Percentiles rank a stretch among this genome's conserved stretches.
Evolutionary conservation across 768 basidiomycete species (phyloP).

Genomic region (Mrakia blollopis): DNA sequence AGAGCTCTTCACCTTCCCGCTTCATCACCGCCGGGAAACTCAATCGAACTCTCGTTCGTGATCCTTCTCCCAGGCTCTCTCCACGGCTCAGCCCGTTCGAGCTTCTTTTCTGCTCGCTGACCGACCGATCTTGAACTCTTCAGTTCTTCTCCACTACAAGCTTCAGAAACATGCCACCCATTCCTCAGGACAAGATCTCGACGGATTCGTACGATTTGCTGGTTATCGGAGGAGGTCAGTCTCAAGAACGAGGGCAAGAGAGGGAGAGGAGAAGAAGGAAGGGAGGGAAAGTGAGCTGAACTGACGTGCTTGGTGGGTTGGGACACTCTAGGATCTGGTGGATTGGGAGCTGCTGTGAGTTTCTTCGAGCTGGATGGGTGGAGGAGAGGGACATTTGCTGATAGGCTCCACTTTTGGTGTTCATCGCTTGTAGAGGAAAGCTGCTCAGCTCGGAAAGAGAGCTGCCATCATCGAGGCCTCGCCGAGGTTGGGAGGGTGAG

Average conservation of each 20-base stretch:
- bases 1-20: neutral
- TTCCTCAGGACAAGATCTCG: constrained; percentile 16
- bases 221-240: constrained; percentile 33
- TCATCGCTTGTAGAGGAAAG: constrained; percentile 61
- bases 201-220: constrained; percentile 24
- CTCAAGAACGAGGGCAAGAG: too few relatives aligned
- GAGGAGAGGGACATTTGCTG: neutral
- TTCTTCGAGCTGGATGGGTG: too few relatives aligned
- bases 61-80: neutral
- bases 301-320: constrained; percentile 11
- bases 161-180: constrained; percentile 24
- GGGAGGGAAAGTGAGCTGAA: neutral
- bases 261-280: neutral
- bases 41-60: too few relatives aligned
- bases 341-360: constrained; percentile 77
- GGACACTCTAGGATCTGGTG: constrained; percentile 92
- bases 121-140: neutral
- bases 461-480: constrained; percentile 80
- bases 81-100: neutral
- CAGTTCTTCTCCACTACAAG: constrained; percentile 18
- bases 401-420: neutral
- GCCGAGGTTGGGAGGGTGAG: constrained; percentile 60
- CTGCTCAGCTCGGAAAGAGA: constrained; percentile 85
- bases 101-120: neutral
- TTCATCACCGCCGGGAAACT: neutral